Evolutionary conservation across 495 filamentous ascomycete genomes (phyloP).

Genomic region (Hamigera avellanea): DNA sequence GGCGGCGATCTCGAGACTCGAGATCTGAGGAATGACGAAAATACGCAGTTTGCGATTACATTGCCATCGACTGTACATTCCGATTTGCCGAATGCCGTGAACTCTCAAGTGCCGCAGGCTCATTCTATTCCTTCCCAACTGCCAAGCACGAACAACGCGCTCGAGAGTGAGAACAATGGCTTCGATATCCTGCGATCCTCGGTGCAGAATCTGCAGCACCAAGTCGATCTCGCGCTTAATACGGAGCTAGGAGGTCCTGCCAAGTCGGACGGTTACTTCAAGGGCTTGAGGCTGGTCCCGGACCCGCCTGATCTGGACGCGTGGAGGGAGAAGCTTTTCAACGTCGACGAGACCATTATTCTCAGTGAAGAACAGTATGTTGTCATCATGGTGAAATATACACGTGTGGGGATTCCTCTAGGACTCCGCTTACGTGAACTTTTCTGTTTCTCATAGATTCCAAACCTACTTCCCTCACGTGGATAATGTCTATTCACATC

Average conservation of each 20-base stretch:
- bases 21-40: not conserved
- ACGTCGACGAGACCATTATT: constrained; percentile 62
- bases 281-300: constrained; percentile 46
- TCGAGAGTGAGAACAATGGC: constrained; percentile 4
- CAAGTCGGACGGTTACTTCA: constrained; percentile 33
- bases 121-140: not conserved
- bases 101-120: not conserved
- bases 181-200: constrained; percentile 8
- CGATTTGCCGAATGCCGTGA: constrained; percentile 7
- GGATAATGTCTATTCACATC: constrained; percentile 87
- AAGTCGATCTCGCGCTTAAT: constrained; percentile 5
- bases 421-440: not conserved
- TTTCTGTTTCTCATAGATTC: constrained; percentile 40
- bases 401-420: no score
- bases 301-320: constrained; percentile 57
- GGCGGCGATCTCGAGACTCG: constrained; percentile 1
- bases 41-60: not conserved
- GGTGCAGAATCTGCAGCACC: constrained; percentile 6
- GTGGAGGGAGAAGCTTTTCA: constrained; percentile 69
- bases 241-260: constrained; percentile 2
- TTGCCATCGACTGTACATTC: not conserved
- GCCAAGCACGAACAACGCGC: constrained; percentile 6
- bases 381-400: not conserved
- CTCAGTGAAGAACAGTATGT: constrained; percentile 72
- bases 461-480: constrained; percentile 83